phyloP scores from a whole-genome alignment of 164 flowering plant genomes.

The Buxus sempervirens region DNA sequence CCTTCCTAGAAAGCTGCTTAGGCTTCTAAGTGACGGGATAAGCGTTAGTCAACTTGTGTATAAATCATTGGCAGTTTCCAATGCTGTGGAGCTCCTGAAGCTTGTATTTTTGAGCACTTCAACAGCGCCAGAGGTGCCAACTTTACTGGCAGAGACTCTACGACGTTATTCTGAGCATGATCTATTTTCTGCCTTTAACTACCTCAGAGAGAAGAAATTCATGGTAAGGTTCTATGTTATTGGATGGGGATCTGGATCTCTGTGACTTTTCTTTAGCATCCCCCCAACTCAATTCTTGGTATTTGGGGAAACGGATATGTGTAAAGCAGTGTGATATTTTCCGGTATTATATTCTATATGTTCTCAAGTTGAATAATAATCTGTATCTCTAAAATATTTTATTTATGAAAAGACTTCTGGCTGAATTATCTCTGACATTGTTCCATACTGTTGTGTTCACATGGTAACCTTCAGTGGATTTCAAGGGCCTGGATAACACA shows the following conservation, averaged over 20 bases:
- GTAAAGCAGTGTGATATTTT: too few species aligned
- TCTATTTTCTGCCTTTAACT: conserved; percentile 84
- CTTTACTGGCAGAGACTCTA: conserved; percentile 64
- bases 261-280: too few species aligned
- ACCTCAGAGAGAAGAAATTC: conserved; percentile 72
- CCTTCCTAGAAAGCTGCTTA: conserved; percentile 47
- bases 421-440: too few species aligned
- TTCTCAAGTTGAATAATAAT: too few species aligned
- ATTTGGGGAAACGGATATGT: too few species aligned
- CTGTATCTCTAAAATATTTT: too few species aligned
- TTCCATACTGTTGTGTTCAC: too few species aligned
- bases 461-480: too few species aligned
- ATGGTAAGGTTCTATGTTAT: conserved; percentile 45
- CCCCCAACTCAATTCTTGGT: too few species aligned
- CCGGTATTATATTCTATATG: too few species aligned
- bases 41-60: conserved; percentile 32
- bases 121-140: conserved; percentile 53
- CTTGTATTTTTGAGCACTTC: conserved; percentile 78
- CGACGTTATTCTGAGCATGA: conserved; percentile 85
- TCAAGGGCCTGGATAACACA: too few species aligned
- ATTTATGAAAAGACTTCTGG: too few species aligned
- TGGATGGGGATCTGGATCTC: neutral
- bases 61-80: conserved; percentile 79
- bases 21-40: conserved; percentile 36
- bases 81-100: conserved; percentile 87